phyloP scores from a whole-genome alignment of 352 stramenopile species.

The Globisporangium polare region DNA sequence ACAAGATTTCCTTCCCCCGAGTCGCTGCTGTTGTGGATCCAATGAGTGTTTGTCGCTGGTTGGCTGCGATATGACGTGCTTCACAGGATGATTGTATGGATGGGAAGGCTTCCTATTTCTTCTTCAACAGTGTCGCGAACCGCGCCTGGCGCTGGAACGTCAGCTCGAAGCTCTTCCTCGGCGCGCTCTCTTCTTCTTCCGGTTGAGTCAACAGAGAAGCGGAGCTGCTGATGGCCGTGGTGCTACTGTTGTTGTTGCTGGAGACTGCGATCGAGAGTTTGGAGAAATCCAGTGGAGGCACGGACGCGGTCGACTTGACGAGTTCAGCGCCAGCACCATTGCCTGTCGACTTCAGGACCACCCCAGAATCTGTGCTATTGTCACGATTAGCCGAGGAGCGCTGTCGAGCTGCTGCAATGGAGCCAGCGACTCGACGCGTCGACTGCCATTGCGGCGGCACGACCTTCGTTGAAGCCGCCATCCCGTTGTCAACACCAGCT shows the following conservation, averaged over 20 bases:
- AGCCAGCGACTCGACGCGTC: conserved; percentile 35
- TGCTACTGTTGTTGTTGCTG: background rate
- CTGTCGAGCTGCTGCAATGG: background rate
- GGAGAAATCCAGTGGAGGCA: conserved; percentile 30
- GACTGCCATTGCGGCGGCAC: conserved; percentile 57
- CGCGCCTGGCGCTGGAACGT: conserved; percentile 45
- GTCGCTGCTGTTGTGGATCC: background rate
- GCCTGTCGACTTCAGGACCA: no score
- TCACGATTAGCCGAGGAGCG: background rate
- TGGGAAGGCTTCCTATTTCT: conserved; percentile 19
- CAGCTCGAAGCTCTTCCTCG: conserved; percentile 43
- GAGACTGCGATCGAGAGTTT: conserved; percentile 11
- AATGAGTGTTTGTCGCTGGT: no score
- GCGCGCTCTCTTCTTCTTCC: conserved; percentile 17
- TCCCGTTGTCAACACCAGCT: background rate
- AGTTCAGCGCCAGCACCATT: background rate
- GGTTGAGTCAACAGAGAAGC: background rate
- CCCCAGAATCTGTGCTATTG: background rate
- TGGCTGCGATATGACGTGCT: no score
- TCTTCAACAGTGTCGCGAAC: conserved; percentile 50
- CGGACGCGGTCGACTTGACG: background rate
- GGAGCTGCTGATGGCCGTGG: background rate
- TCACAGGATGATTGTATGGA: no score
- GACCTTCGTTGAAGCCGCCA: conserved; percentile 14
- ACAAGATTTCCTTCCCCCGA: no score